Conservation (phyloP, 140 eudicot genomes). For the Stevia rebaudiana region DNA sequence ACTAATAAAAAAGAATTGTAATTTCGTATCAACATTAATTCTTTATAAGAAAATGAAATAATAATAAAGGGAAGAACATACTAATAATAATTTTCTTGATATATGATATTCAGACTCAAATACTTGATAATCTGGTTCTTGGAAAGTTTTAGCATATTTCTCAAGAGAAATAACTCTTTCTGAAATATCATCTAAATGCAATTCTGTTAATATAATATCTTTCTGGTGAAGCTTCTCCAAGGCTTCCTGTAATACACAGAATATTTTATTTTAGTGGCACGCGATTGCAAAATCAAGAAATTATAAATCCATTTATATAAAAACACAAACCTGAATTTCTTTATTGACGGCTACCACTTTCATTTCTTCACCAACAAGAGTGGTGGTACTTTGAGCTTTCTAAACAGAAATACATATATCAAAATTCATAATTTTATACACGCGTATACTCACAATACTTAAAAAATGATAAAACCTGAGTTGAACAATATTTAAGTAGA, state of each 20-base stretch:
- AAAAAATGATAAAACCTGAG: conserved; percentile 5
- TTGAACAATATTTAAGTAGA: neutral
- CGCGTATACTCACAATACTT: neutral
- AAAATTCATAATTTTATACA: conserved; percentile 1
- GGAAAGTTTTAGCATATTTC: conserved; percentile 43
- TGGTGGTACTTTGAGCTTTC: conserved; percentile 42
- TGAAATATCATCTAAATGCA: conserved; percentile 24
- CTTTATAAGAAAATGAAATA: neutral
- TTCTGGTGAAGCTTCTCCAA: conserved; percentile 44
- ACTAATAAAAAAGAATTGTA: neutral
- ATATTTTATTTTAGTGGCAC: neutral
- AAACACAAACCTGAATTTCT: conserved; percentile 51
- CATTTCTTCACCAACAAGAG: conserved; percentile 38
- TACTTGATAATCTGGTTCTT: conserved; percentile 43
- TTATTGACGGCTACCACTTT: conserved; percentile 34
- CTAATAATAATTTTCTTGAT: conserved; percentile 52
- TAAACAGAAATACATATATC: conserved; percentile 29
- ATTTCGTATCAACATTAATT: neutral
- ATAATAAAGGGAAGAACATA: conserved; percentile 30
- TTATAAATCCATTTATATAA: neutral
- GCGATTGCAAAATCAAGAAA: neutral
- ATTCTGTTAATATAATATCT: conserved; percentile 30
- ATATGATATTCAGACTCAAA: conserved; percentile 62
- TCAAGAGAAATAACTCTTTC: conserved; percentile 26
- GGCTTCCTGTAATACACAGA: conserved; percentile 36